Evolutionary conservation across 1,284 basidiomycete species (phyloP).

Genomic region (Ustilago crameri): DNA sequence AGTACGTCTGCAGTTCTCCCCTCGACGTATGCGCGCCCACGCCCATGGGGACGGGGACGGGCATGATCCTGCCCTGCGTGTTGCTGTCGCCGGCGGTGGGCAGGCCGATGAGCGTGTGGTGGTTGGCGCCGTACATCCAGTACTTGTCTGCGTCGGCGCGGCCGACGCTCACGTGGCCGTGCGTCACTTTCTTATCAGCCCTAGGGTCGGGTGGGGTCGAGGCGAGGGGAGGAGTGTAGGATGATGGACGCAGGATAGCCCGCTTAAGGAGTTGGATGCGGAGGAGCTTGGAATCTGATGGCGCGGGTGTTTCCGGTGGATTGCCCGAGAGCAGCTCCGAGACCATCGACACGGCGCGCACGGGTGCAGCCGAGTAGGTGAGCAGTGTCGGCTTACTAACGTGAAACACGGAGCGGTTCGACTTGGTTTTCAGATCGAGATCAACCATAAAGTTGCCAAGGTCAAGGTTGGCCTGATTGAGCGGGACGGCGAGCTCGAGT

Average conservation of each 20-base stretch:
- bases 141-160: constrained; percentile 53
- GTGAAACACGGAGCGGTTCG: constrained; percentile 31
- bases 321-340: constrained; percentile 50
- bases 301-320: constrained; percentile 16
- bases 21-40: constrained; percentile 51
- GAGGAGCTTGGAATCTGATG: constrained; percentile 49
- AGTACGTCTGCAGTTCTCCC: constrained; percentile 61
- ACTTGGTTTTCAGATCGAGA: constrained; percentile 46
- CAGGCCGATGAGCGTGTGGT: constrained; percentile 33
- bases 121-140: constrained; percentile 56
- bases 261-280: constrained; percentile 53
- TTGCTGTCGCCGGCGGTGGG: constrained; percentile 18
- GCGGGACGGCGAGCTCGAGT: constrained; percentile 61
- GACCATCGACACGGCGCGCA: constrained; percentile 36
- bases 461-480: constrained; percentile 61
- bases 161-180: constrained; percentile 49
- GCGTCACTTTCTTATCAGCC: constrained; percentile 43
- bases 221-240: constrained; percentile 27
- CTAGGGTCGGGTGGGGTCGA: constrained; percentile 22
- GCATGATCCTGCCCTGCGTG: constrained; percentile 10
- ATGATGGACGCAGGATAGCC: constrained; percentile 47
- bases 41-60: constrained; percentile 17
- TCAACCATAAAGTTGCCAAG: constrained; percentile 66
- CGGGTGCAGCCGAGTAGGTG: constrained; percentile 38
- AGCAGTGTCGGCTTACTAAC: constrained; percentile 50